Base-by-base conservation (phyloP, 306 rosid genomes). In the Spatholobus suberectus region DNA sequence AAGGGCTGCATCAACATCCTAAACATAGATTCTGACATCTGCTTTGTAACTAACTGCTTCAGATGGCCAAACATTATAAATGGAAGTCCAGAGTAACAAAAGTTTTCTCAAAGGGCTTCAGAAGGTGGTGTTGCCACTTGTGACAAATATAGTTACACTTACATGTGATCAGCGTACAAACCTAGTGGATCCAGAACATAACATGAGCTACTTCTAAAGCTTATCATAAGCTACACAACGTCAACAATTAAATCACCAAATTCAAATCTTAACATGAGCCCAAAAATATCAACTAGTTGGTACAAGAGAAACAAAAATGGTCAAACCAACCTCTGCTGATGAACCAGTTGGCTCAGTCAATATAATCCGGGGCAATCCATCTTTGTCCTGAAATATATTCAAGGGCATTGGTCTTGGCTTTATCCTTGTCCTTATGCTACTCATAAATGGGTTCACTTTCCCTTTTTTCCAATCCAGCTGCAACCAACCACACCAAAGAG, bases 261-360 rank as follows among this genome's bases (percentile, higher is more conserved):
- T 35, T 51, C 21, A 75, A 40, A 47, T 68, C 74, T 46, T 44
- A 35, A 73, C 29, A 46, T 37, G 43, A 35, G 4, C 49, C 26
- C 40, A 37, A 63, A 47, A 49, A 18, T 35, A 17, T 59, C 32
- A 81, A 34, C 5, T 63, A 32, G 44, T 63, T 47, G 43, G 38
- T 27, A 37, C 38, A 59, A 20, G 13, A 46, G 80, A 63, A 47
- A 61, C 57, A 67, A 38, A 73, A 29, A 62, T 44, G n/a, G 2
- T 21, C 7, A 79, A 73, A 84, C 83, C 18, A 76, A 88, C 94
- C 90, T 89, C 89, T 6, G 85, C 94, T n/a, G 92, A 87, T 67
- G 92, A 81, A 46, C 94, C 94, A 34, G 76, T 61, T 18, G 91
- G 90, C 77, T 91, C 94, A 20, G 90, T 81, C 51, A 91, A 82